These are phyloP conservation scores for Cutaneotrichosporon sp. DNA, from an alignment of 1,284 basidiomycete species.

Conservation along the genomic window DNA sequence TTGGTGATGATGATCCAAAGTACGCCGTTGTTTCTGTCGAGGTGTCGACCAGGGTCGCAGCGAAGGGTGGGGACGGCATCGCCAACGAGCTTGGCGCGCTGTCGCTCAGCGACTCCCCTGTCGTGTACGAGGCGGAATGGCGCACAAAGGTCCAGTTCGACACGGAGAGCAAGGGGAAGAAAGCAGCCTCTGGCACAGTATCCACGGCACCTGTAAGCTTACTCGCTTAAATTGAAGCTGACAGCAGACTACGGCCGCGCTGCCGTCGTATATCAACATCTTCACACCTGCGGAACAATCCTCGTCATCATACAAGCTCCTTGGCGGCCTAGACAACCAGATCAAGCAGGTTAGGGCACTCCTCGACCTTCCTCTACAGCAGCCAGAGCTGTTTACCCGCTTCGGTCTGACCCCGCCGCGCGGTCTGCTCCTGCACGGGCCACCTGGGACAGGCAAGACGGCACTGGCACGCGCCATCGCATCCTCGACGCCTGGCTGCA, in stretches of 20 bases:
- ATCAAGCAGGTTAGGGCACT: constrained; percentile 85
- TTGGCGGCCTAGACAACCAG: constrained; percentile 85
- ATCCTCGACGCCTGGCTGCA: constrained; percentile 69
- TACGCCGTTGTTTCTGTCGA: constrained; percentile 56
- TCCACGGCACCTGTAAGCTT: neutral
- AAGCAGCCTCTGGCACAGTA: neutral
- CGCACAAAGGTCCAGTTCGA: constrained; percentile 29
- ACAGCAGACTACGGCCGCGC: constrained; percentile 12
- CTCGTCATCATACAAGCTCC: constrained; percentile 55
- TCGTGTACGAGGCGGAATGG: constrained; percentile 45
- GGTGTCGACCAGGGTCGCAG: constrained; percentile 51
- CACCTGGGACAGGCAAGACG: constrained; percentile 92
- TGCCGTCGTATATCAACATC: constrained; percentile 46
- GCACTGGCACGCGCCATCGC: constrained; percentile 81
- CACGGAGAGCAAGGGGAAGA: constrained; percentile 2
- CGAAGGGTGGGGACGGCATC: neutral
- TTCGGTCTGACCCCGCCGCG: constrained; percentile 87
- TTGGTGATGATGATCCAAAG: constrained; percentile 59
- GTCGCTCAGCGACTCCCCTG: constrained; percentile 53
- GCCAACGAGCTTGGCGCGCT: constrained; percentile 29
- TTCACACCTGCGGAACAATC: constrained; percentile 37
- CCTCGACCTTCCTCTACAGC: constrained; percentile 87
- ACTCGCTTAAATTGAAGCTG: neutral
- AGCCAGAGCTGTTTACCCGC: constrained; percentile 81
- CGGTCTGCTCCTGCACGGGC: constrained; percentile 84